Conservation (phyloP, 1,284 basidiomycete genomes). For the Hypsizygus ulmarius region DNA sequence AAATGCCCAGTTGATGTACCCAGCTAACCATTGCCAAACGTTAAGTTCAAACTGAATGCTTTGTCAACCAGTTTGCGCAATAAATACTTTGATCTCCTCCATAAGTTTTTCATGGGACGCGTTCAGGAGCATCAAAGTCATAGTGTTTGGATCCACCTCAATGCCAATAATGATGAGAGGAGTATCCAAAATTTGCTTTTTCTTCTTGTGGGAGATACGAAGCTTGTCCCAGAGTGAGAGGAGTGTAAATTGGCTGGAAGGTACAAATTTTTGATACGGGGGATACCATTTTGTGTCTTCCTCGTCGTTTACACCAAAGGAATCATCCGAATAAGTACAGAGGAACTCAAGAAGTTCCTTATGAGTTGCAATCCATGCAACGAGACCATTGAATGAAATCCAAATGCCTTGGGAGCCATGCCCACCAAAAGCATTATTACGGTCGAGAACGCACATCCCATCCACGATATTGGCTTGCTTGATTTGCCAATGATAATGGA, state of each 20-base stretch:
- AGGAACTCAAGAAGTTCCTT: constrained; percentile 20
- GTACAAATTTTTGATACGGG: constrained; percentile 27
- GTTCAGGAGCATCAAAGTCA: constrained; percentile 8
- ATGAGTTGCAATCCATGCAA: constrained; percentile 32
- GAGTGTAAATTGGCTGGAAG: constrained; percentile 28
- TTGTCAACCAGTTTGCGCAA: neutral
- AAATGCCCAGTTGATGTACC: constrained; percentile 34
- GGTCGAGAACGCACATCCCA: constrained; percentile 23
- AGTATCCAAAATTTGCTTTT: constrained; percentile 35
- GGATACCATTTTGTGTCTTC: constrained; percentile 23
- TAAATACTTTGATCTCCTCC: neutral
- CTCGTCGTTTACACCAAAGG: constrained; percentile 24
- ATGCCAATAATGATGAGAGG: constrained; percentile 25
- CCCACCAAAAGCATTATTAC: constrained; percentile 32
- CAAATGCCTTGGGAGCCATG: constrained; percentile 24
- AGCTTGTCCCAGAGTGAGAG: constrained; percentile 38
- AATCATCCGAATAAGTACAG: constrained; percentile 36
- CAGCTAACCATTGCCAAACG: constrained; percentile 29
- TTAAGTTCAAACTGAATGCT: constrained; percentile 20
- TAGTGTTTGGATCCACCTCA: constrained; percentile 2
- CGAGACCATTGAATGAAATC: constrained; percentile 27
- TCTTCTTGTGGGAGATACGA: constrained; percentile 33
- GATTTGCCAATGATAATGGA: constrained; percentile 40
- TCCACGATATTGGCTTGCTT: constrained; percentile 36
- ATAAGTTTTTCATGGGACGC: constrained; percentile 1